phyloP scores from a whole-genome alignment of 805 yeast genomes.

The Metschnikowia peoriensis region DNA sequence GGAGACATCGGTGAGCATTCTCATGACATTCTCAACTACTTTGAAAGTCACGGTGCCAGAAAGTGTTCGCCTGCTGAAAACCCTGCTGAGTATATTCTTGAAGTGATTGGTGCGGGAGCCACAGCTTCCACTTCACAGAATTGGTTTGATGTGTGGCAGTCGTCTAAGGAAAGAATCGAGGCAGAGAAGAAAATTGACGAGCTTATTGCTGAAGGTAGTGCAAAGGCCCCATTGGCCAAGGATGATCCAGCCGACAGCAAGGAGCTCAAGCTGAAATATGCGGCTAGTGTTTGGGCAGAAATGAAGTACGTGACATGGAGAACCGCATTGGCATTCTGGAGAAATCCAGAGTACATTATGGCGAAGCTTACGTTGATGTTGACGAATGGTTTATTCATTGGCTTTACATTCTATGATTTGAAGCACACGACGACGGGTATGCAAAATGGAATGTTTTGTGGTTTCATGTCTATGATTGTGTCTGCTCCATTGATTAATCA shows the following conservation, averaged over 20 bases:
- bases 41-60: slow-evolving; percentile 15
- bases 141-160: slow-evolving; percentile 18
- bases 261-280: slow-evolving; percentile 13
- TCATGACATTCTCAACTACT: slow-evolving; percentile 11
- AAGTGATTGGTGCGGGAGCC: slow-evolving; percentile 20
- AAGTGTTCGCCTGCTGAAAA: slow-evolving; percentile 14
- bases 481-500: slow-evolving; percentile 62
- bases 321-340: slow-evolving; percentile 16
- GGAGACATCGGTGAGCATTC: slow-evolving; percentile 19
- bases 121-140: slow-evolving; percentile 13
- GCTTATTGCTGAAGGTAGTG: slow-evolving; percentile 7
- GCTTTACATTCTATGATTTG: slow-evolving; percentile 34
- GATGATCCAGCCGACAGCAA: slow-evolving; percentile 2
- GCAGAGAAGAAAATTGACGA: slow-evolving; percentile 12
- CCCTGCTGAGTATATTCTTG: slow-evolving; percentile 20
- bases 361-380: slow-evolving; percentile 20
- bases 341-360: slow-evolving; percentile 18
- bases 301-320: slow-evolving; percentile 12
- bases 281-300: slow-evolving; percentile 9
- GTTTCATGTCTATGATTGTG: slow-evolving; percentile 55
- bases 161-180: slow-evolving; percentile 8
- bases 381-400: slow-evolving; percentile 42
- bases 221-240: not conserved
- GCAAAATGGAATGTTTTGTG: slow-evolving; percentile 43
- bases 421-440: slow-evolving; percentile 25